Conservation (phyloP, 495 filamentous ascomycete species). For the Tetracladium setigerum region DNA sequence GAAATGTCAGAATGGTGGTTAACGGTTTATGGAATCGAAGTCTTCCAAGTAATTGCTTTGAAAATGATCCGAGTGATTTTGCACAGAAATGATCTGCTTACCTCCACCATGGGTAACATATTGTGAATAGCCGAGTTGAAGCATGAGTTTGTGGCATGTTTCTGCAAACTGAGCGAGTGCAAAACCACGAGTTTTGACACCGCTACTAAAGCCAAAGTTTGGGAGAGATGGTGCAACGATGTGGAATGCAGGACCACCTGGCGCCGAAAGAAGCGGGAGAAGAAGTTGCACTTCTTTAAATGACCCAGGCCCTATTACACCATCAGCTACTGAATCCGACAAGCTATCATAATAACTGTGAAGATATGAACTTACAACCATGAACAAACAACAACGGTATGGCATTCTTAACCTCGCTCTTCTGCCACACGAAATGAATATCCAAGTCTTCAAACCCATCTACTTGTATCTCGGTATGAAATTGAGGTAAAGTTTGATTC, state of each 20-base stretch:
- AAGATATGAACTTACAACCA: conserved; percentile 37
- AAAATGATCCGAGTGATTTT: too few relatives aligned
- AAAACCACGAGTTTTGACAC: conserved; percentile 43
- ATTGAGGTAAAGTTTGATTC: conserved; percentile 48
- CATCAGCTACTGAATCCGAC: not conserved
- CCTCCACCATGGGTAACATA: conserved; percentile 61
- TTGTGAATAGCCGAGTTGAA: conserved; percentile 53
- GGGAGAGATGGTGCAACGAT: conserved; percentile 61
- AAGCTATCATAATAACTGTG: conserved; percentile 25
- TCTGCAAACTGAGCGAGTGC: conserved; percentile 53
- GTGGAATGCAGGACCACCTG: conserved; percentile 48
- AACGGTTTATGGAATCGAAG: too few relatives aligned
- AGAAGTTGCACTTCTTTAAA: conserved; percentile 64
- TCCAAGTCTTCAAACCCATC: conserved; percentile 41
- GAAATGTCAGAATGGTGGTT: too few relatives aligned
- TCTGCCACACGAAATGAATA: conserved; percentile 49
- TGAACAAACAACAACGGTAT: conserved; percentile 55
- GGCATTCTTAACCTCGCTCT: conserved; percentile 37
- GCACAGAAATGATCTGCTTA: too few relatives aligned
- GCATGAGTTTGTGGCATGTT: conserved; percentile 57
- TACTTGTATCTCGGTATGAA: conserved; percentile 39
- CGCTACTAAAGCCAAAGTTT: conserved; percentile 54
- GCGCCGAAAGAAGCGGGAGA: conserved; percentile 44
- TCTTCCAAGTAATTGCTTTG: too few relatives aligned
- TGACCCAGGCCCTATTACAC: conserved; percentile 47